Base-by-base conservation (phyloP, 2,329 filamentous ascomycete genomes). In the Cladosporium velox region DNA sequence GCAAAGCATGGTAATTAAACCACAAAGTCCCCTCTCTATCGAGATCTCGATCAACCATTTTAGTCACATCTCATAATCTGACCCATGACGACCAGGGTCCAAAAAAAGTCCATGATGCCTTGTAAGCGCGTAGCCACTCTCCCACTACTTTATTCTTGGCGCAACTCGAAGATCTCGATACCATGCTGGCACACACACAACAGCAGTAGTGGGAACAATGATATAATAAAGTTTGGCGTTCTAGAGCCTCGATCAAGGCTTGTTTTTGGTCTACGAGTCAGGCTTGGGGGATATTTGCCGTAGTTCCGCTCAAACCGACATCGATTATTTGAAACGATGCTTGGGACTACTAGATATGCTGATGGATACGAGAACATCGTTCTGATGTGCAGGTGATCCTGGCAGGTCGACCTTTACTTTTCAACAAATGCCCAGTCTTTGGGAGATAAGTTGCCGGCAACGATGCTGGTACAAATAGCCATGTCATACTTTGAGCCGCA, bases 221-320 rank as follows among this genome's bases (percentile, higher is more conserved):
- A 44, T 30, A 55, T 55, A 34, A 34, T 34, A 34, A 55, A 15
- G 18, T 55, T 30, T 55, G 52, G 52, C 52, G 51, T 55, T 55
- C 28, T 55, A 30, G 28, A 10, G 30, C 30, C 28, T 34, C 41
- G 10, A 21, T 10, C 12, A 18, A 47, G 41, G 41, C n/a, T 47
- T 47, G 41, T 21, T 21, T 21, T 21, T 7, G 15, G 6, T n/a
- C 6, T n/a, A 47, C 41, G 41, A 47, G 41, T 21, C 41, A 47
- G 41, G 41, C 41, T 10, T n/a, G 8, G 10, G 18, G 3, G 8
- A 21, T 21, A 7, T 47, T 47, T 47, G n/a, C n/a, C 41, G 8
- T 1, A 21, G 3, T 47, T 21, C n/a, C n/a, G 10, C n/a, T 47
- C 41, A 47, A 5, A 12, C 18, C 41, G 41, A 44, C n/a, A 44